Evolutionary conservation across 768 basidiomycete genomes (phyloP), one percentile per base, ranked within the genome.

Genomic region (Amanita exitialis): DNA sequence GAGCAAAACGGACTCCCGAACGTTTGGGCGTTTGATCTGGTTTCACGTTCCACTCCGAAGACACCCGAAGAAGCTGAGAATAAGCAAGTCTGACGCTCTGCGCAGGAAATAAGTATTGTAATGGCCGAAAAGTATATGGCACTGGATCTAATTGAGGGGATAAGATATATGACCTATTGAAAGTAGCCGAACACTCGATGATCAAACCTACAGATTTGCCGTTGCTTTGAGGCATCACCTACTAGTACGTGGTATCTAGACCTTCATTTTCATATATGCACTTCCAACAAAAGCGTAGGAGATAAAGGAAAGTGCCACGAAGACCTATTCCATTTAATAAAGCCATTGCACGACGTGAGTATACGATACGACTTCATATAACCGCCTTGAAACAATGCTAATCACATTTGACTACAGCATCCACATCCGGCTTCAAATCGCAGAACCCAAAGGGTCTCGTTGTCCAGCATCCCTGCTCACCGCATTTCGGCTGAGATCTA

Each of bases 91-190:
- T 53, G 66, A 6, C 64, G 70, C 6, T 63, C 67, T 12, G 56
- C 58, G 9, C 59, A 75, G 28, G 80, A 82, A 52, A 54, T 74
- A 46, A 65, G 62, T 18, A 70, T 72, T 44, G 71, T 76, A 3
- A 82, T 83, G 79, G 66, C 66, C 1, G 83, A 84, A 62, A 86
- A 86, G 58, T 62, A 69, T 20, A 66, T 77, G 62, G 80, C 80
- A 2, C 59, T 84, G 35, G 78, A 82, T 54, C 63, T 83, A 8
- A 61, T 82, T 30, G 74, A 80, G 60, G 82, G 70, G 79, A n/a
- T 79, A 49, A 23, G 75, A 61, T 35, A 21, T 23, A 50, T 21
- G 10, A 43, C 3, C 21, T 30, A 34, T 36, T 28, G 50, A 12
- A 20, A 36, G 41, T 36, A 18, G 28, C 2, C 12, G 9, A 49